Evolutionary conservation across 257 asterid genomes (phyloP), one percentile per base, ranked within the genome.

Genomic region (Capsicum chinense): DNA sequence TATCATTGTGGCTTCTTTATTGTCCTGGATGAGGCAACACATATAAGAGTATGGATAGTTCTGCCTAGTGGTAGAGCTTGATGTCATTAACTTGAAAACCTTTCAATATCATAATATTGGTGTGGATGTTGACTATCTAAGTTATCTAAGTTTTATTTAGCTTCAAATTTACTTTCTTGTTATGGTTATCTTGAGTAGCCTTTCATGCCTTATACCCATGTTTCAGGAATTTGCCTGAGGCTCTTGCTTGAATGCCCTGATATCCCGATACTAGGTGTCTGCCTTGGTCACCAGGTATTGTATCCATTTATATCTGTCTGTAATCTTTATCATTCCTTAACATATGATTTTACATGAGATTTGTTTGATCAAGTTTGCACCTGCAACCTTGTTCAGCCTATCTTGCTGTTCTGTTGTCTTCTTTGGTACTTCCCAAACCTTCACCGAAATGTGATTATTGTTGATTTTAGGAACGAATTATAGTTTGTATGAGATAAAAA

Each of bases 251-350:
- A 97, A 88, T 95, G 98, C 89, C 86, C 84, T 81, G 99, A 93
- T 88, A 95, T 97, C 88, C 98, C 99, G 37, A 93, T 97, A 85
- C 92, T 95, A 89, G 99, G 99, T 26, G 94, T 97, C 85, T 97
- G 99, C 90, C 98, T 97, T 84, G 99, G 99, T 57, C 99, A 97
- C 90, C 99, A 97, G 98, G 99, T 97, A 87, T 79, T 81, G 76
- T 74, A 56, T 71, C 15, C 63, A 66, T 17, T 21, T 44, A 5
- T 56, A 19, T 13, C 15, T 47, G 3, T 13, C 78, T 71, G 15
- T 67, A 35, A 13, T 63, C 64, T 54, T 13, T 14, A 64, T 57
- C 48, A 56, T 33, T 78, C 83, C 56, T 62, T 79, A 16, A 42
- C 56, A 56, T 62, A 52, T n/a, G 15, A 70, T 35, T 35, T 82